A percentile compares a stretch with the other conserved stretches of the same genome.
Evolutionary conservation across 202 grass and related monocot species (phyloP).

Genomic region (Dendrocalamus latiflorus): DNA sequence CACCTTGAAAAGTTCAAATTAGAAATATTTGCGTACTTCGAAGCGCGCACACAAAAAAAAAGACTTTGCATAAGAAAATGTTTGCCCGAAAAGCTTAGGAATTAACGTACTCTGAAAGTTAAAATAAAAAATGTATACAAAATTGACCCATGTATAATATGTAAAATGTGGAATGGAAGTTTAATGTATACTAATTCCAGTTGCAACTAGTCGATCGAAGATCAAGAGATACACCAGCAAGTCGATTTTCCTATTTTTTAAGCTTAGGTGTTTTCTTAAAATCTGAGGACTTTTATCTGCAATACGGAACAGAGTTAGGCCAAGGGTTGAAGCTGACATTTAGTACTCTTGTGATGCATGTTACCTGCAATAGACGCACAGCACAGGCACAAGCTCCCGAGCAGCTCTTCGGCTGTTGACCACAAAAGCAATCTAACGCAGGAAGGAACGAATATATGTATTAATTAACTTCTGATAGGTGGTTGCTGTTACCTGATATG

Average conservation of each 20-base stretch:
- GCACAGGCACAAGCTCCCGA: slow-evolving; percentile 6
- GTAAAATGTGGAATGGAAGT: neutral
- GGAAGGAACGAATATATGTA: slow-evolving; percentile 17
- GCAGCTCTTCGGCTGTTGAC: slow-evolving; percentile 29
- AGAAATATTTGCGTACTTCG: neutral
- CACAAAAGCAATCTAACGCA: slow-evolving; percentile 37
- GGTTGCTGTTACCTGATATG: slow-evolving; percentile 35
- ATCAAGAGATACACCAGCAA: neutral
- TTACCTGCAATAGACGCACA: slow-evolving; percentile 41
- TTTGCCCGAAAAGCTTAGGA: neutral
- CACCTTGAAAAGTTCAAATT: neutral
- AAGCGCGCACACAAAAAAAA: neutral
- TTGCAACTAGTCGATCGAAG: neutral
- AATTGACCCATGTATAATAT: neutral
- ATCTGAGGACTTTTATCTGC: slow-evolving; percentile 45
- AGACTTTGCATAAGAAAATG: neutral
- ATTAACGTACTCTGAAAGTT: neutral
- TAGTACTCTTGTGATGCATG: slow-evolving; percentile 34
- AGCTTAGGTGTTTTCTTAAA: slow-evolving; percentile 14
- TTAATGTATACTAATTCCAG: neutral
- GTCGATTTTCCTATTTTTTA: neutral
- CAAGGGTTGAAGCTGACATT: slow-evolving; percentile 47
- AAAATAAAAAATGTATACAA: neutral
- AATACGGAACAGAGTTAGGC: slow-evolving; percentile 58
- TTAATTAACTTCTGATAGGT: slow-evolving; percentile 32